phyloP scores from a whole-genome alignment of 257 asterid genomes.

The Thymus mandschuricus region DNA sequence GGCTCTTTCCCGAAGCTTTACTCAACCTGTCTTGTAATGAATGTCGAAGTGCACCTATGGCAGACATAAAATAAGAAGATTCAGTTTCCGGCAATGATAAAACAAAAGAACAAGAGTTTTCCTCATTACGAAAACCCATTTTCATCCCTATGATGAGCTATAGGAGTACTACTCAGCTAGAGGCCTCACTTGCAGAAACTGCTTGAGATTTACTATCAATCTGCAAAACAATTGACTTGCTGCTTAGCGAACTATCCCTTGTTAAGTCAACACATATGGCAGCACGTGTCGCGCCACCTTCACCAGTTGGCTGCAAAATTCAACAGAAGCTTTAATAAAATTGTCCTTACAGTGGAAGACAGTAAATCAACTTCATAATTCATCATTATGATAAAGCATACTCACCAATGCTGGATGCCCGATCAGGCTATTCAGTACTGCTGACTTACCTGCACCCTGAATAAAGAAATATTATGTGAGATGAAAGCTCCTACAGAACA shows the following conservation, averaged over 20 bases:
- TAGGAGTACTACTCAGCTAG: conserved; percentile 27
- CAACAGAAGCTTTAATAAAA: background rate
- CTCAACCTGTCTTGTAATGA: conserved; percentile 91
- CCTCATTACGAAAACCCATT: conserved; percentile 8
- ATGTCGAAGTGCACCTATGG: conserved; percentile 91
- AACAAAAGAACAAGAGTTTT: conserved; percentile 12
- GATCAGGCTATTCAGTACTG: conserved; percentile 90
- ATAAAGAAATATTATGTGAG: conserved; percentile 31
- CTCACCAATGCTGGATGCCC: conserved; percentile 98
- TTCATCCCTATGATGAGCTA: conserved; percentile 9
- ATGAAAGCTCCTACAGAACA: background rate
- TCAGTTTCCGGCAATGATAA: conserved; percentile 27
- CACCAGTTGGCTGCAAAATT: conserved; percentile 89
- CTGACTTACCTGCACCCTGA: conserved; percentile 99
- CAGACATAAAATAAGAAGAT: conserved; percentile 30
- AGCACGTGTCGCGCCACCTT: conserved; percentile 99
- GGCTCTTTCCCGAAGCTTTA: conserved; percentile 83
- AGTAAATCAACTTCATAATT: background rate
- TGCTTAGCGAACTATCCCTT: conserved; percentile 81
- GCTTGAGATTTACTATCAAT: conserved; percentile 92
- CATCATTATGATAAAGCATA: conserved; percentile 20
- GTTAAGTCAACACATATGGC: conserved; percentile 90
- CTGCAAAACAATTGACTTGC: conserved; percentile 84
- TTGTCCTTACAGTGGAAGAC: conserved; percentile 5
- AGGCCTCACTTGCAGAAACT: conserved; percentile 83